These are phyloP conservation scores for Selaginella moellendorffii DNA, from an alignment of 75 land plant species.

Conservation along the genomic window DNA sequence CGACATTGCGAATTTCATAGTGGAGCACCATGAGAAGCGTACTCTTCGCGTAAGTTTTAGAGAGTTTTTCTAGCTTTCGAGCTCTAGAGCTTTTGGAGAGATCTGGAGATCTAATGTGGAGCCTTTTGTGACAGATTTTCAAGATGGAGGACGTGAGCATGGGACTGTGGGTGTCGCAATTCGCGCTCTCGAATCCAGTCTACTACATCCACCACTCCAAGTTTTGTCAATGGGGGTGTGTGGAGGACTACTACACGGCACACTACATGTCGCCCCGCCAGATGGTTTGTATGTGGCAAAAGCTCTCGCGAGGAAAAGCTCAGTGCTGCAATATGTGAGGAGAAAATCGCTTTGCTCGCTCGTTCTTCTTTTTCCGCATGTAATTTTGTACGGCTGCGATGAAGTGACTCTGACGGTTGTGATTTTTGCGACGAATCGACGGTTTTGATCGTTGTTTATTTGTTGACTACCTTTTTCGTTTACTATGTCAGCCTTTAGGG, in stretches of 20 bases:
- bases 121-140: not conserved
- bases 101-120: too few species aligned
- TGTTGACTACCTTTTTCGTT: too few species aligned
- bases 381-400: too few species aligned
- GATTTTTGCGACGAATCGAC: too few species aligned
- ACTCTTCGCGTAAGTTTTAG: slow-evolving; percentile 4
- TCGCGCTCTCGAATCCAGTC: slow-evolving; percentile 16
- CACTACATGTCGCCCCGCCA: slow-evolving; percentile 87
- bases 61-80: too few species aligned
- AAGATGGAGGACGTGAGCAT: not conserved
- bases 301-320: slow-evolving; percentile 29
- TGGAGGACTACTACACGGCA: slow-evolving; percentile 51
- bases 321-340: slow-evolving; percentile 24
- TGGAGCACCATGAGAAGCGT: not conserved
- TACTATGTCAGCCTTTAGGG: too few species aligned
- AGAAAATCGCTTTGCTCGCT: too few species aligned
- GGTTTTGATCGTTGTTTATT: too few species aligned
- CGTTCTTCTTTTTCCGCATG: too few species aligned
- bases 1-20: not conserved
- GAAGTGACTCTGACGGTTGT: too few species aligned
- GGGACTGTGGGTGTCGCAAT: slow-evolving; percentile 13
- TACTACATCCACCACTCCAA: slow-evolving; percentile 35
- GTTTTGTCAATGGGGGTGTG: slow-evolving; percentile 69
- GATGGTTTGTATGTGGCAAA: slow-evolving; percentile 75
- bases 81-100: too few species aligned